A percentile compares a stretch with the other conserved stretches of the same genome.
These are phyloP conservation scores for Parastagonospora nodorum DNA, from an alignment of 2,329 filamentous ascomycete species.

Conservation along the genomic window DNA sequence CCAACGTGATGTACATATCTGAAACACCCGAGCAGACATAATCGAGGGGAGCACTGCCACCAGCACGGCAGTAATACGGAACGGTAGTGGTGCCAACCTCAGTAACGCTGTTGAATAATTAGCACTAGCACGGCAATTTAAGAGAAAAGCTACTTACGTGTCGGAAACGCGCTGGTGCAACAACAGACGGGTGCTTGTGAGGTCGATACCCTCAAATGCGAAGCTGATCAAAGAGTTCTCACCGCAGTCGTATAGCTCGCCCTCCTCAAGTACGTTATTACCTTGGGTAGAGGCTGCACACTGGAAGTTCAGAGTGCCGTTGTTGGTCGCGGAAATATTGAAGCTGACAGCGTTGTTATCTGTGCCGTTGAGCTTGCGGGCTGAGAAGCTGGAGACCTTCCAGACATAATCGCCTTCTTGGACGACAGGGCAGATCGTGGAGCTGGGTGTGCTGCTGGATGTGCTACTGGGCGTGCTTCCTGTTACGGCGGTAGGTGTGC, in stretches of 20 bases:
- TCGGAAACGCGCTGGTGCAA: conserved; percentile 18
- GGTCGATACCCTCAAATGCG: conserved; percentile 14
- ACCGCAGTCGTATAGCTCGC: conserved; percentile 17
- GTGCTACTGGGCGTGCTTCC: too few species aligned
- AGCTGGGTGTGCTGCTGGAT: not conserved
- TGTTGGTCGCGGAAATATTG: conserved; percentile 22
- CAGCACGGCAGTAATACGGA: conserved; percentile 19
- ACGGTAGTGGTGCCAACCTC: conserved; percentile 17
- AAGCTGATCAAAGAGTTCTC: conserved; percentile 18
- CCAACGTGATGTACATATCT: conserved; percentile 56
- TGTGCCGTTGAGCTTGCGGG: conserved; percentile 25
- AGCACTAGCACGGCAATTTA: not conserved
- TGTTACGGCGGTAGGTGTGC: too few species aligned
- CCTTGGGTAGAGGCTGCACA: conserved; percentile 7
- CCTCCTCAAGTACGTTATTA: conserved; percentile 6
- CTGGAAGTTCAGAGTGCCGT: conserved; percentile 12
- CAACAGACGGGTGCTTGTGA: conserved; percentile 10
- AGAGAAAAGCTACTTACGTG: conserved; percentile 5
- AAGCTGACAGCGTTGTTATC: conserved; percentile 19
- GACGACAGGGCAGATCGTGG: conserved; percentile 4
- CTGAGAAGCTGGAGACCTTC: conserved; percentile 22
- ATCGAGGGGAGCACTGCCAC: conserved; percentile 51
- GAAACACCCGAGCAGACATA: conserved; percentile 76
- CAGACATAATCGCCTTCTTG: conserved; percentile 23
- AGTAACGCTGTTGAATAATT: conserved; percentile 10